Percentiles rank a stretch among this genome's conserved stretches.
These are phyloP conservation scores for Daldinia eschscholtzii DNA, from an alignment of 2,329 filamentous ascomycete genomes.

Conservation along the genomic window DNA sequence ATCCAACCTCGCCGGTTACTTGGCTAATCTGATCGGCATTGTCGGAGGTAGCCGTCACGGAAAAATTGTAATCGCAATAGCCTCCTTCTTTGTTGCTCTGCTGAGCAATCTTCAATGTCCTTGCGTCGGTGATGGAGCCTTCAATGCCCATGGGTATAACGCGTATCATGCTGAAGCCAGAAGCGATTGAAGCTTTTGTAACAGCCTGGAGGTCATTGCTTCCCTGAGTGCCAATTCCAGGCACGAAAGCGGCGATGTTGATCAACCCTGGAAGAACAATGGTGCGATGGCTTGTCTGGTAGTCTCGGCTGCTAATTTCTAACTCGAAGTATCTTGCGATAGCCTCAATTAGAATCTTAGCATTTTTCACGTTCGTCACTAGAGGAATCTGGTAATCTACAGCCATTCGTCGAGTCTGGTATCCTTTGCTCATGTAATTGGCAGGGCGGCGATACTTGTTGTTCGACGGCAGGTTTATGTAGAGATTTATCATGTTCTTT, in stretches of 20 bases:
- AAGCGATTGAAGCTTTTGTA: slow-evolving; percentile 78
- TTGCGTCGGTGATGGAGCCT: slow-evolving; percentile 78
- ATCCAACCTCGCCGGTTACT: slow-evolving; percentile 79
- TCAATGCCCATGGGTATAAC: slow-evolving; percentile 82
- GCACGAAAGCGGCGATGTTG: slow-evolving; percentile 85
- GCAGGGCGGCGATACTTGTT: slow-evolving; percentile 97
- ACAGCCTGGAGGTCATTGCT: slow-evolving; percentile 77
- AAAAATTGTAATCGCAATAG: slow-evolving; percentile 85
- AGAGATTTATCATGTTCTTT: slow-evolving; percentile 97
- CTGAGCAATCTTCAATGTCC: slow-evolving; percentile 78
- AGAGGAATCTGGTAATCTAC: slow-evolving; percentile 97
- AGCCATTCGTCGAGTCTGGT: slow-evolving; percentile 96
- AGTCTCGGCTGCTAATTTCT: slow-evolving; percentile 85
- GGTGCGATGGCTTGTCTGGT: slow-evolving; percentile 88
- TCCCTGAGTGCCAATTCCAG: slow-evolving; percentile 73
- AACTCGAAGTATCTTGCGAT: slow-evolving; percentile 90
- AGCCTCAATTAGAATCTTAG: slow-evolving; percentile 95
- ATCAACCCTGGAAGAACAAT: slow-evolving; percentile 79
- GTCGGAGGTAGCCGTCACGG: slow-evolving; percentile 77
- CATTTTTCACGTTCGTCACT: slow-evolving; percentile 99
- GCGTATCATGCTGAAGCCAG: slow-evolving; percentile 84
- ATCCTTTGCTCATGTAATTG: slow-evolving; percentile 98
- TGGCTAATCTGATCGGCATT: slow-evolving; percentile 82
- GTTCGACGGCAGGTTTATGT: slow-evolving; percentile 99
- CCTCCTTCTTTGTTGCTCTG: slow-evolving; percentile 75